These are phyloP conservation scores for Zea luxurians DNA, from an alignment of 176 grass and related monocot genomes.

Conservation along the genomic window DNA sequence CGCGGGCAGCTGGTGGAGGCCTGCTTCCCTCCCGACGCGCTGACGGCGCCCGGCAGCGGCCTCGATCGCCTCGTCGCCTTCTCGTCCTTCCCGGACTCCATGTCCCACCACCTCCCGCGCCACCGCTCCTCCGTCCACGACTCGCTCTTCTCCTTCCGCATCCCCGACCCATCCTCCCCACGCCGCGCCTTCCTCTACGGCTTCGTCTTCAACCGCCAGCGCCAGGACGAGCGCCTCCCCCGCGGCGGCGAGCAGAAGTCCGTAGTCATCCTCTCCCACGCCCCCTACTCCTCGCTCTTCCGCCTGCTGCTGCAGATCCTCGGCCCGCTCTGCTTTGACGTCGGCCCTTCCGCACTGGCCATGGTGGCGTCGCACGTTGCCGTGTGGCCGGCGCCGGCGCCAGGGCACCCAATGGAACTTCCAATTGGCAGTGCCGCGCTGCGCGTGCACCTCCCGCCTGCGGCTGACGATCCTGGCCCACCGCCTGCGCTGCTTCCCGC, in stretches of 20 bases:
- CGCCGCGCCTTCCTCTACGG: slow-evolving; percentile 68
- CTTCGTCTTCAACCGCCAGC: slow-evolving; percentile 96
- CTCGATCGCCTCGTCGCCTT: slow-evolving; percentile 81
- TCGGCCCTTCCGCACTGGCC: slow-evolving; percentile 66
- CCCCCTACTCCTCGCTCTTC: slow-evolving; percentile 78
- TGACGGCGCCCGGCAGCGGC: slow-evolving; percentile 39
- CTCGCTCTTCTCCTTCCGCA: slow-evolving; percentile 93
- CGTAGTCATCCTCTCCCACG: slow-evolving; percentile 78
- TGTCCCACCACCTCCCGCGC: slow-evolving; percentile 94
- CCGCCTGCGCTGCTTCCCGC: slow-evolving; percentile 49
- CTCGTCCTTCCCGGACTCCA: slow-evolving; percentile 99
- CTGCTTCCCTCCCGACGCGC: slow-evolving; percentile 65
- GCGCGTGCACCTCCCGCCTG: slow-evolving; percentile 70
- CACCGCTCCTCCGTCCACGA: slow-evolving; percentile 90
- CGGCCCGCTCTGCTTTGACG: slow-evolving; percentile 95
- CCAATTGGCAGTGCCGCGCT: slow-evolving; percentile 79
- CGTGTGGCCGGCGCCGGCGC: slow-evolving; percentile 65
- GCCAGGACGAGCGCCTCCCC: slow-evolving; percentile 90
- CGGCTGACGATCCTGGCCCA: slow-evolving; percentile 44
- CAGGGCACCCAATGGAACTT: slow-evolving; percentile 70
- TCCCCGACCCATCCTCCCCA: slow-evolving; percentile 50
- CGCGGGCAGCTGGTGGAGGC: slow-evolving; percentile 88
- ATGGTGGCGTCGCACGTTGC: slow-evolving; percentile 93
- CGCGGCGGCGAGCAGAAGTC: slow-evolving; percentile 97
- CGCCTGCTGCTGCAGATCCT: slow-evolving; percentile 90